These are phyloP conservation scores for Eimeria maxima DNA, from an alignment of 169 alveolate species.

Conservation along the genomic window DNA sequence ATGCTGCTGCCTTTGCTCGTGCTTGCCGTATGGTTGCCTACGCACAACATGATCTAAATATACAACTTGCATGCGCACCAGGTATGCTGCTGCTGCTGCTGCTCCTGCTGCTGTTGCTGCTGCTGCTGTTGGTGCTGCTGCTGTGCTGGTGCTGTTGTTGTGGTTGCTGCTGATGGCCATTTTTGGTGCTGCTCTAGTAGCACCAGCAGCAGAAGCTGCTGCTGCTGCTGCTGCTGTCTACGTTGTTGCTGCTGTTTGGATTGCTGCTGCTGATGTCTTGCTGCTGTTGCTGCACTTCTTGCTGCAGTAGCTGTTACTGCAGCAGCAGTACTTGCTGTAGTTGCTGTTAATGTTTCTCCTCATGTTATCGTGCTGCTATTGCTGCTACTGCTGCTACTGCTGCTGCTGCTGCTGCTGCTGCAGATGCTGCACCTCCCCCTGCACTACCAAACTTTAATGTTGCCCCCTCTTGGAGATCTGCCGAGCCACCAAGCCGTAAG, in stretches of 20 bases:
- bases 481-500: neutral
- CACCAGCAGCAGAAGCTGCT: no score
- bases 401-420: conserved; percentile 35
- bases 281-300: neutral
- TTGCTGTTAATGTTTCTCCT: neutral
- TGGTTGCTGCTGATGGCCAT: neutral
- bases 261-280: conserved; percentile 8
- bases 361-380: no score
- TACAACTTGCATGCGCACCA: neutral
- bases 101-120: conserved; percentile 20
- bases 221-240: neutral
- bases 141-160: conserved; percentile 8
- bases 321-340: neutral
- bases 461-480: neutral
- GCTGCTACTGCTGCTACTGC: conserved; percentile 26
- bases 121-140: conserved; percentile 28
- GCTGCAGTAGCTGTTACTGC: conserved; percentile 36
- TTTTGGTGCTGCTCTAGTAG: no score
- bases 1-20: neutral
- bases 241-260: neutral
- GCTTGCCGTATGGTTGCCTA: conserved; percentile 9
- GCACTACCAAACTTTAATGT: conserved; percentile 1
- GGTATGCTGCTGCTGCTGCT: conserved; percentile 34
- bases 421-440: neutral
- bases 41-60: neutral